Evolutionary conservation across 1,284 basidiomycete species (phyloP), one percentile per base, ranked within the genome.

Genomic region (Moesziomyces sp.): DNA sequence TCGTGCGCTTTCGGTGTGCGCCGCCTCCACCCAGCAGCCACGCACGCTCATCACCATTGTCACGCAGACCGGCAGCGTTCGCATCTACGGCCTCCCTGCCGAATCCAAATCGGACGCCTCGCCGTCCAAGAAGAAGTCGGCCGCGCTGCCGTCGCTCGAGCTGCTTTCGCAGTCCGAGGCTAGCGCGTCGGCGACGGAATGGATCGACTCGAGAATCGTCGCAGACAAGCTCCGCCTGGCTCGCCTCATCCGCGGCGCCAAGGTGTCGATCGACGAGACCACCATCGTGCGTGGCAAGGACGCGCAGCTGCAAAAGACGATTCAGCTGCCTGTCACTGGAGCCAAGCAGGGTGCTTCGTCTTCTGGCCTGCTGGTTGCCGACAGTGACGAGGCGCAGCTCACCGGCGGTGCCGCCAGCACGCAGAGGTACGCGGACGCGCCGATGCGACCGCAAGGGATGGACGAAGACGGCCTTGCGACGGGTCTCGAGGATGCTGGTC

Each of bases 31-130:
- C 58, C 84, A 75, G 52, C 57, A 82, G 77, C 79, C 85, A 80
- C 82, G 81, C 80, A 62, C 73, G 19, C 70, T 77, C 52, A 54
- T 71, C 75, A 66, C 84, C 85, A 52, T 75, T 65, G 69, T 85
- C 85, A 86, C 26, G 65, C 83, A 16, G 59, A 81, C 46, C 77
- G 78, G 74, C 54, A 77, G 77, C 24, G 82, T 81, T 9, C 74
- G 74, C 2, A 56, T 79, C 34, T 75, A 77, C 35, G 74, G 71
- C n/a, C 70, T 79, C 11, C 82, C 81, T 3, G 61, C 61, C 0
- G 78, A 73, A 4, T 57, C 68, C 4, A 65, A 63, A 18, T 54
- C 76, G 5, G 74, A 76, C 1, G 65, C 55, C 21, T 75, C 51
- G 44, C 66, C 65, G 19, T 62, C 52, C 30, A 74, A 71, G 59